phyloP scores from a whole-genome alignment of 2,329 filamentous ascomycete genomes.

The Colletotrichum salicis region DNA sequence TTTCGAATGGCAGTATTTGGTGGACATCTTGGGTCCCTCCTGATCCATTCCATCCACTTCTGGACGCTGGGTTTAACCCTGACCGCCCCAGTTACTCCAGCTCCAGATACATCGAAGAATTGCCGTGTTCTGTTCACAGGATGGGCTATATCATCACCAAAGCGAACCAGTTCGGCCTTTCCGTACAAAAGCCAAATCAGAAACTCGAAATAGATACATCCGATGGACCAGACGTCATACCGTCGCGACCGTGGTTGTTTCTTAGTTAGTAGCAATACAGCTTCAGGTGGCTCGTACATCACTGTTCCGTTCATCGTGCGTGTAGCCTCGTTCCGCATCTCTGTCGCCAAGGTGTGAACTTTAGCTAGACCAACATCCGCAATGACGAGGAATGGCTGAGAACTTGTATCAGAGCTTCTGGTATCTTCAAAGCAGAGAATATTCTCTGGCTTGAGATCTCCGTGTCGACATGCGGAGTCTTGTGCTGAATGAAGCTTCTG shows the following conservation, averaged over 20 bases:
- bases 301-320: neutral
- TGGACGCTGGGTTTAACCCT: neutral
- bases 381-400: constrained; percentile 1
- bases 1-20: neutral
- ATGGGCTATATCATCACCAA: neutral
- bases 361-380: constrained; percentile 8
- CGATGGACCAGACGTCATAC: constrained; percentile 46
- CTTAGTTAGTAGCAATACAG: neutral
- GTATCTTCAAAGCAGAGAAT: constrained; percentile 12
- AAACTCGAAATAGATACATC: constrained; percentile 44
- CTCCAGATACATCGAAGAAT: constrained; percentile 3
- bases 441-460: constrained; percentile 28
- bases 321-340: neutral
- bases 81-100: neutral
- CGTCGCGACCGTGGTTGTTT: constrained; percentile 36
- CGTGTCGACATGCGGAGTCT: neutral
- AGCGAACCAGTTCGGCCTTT: neutral
- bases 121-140: neutral
- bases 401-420: neutral
- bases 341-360: neutral
- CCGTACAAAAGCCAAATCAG: constrained; percentile 44
- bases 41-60: constrained; percentile 13
- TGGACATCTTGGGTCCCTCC: neutral
- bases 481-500: neutral
- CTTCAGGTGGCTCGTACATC: constrained; percentile 21